Base-by-base conservation (phyloP, 805 yeast genomes). In the Saccharomycopsis fermentans region DNA sequence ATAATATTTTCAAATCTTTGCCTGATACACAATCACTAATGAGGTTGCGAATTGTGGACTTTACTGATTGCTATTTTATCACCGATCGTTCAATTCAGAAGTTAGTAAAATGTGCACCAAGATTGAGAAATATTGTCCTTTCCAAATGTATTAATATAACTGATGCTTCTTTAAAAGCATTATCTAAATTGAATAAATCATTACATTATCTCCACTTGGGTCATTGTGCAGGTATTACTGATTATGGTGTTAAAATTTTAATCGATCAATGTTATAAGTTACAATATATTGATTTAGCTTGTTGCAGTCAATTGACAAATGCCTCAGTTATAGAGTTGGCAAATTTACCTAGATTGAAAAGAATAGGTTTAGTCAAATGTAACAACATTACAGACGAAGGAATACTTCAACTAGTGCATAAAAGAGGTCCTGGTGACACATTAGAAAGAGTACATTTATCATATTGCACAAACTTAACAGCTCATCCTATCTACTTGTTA, bases 301-400 rank as follows among this genome's bases (percentile, higher is more conserved):
- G 97, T 71, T 92, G 99, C 69, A 77, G 86, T 0, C 95, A 89
- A 69, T 77, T 92, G 57, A 90, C 98, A 1, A 89, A 94, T 72
- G 80, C 82, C 65, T 83, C 96, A 1, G 80, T 94, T 48, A 77
- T 81, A 48, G 95, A 86, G 66, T 74, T 92, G 63, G 81, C 96
- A 2, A 81, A 80, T 53, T 75, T 92, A 63, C 89, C 95, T 6
- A 83, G 86, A 66, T 76, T 92, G 65, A 81, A 94, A 65, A 81
- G 99, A 71, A 90, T 92, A 52, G 99, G 99, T 0, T 75, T 92
- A 55, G 99, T 94, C 26, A 92, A 91, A 69, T 92, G 99, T 71
- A 79, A 81, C 19, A 82, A 87, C 67, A 89, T 92, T 64, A 86
- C 95, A 4, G 97, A 92, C 70, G 82, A 80, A 54, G 97, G 98